Base-by-base conservation (phyloP, 2,329 filamentous ascomycete species). In the Colletotrichum sidae region DNA sequence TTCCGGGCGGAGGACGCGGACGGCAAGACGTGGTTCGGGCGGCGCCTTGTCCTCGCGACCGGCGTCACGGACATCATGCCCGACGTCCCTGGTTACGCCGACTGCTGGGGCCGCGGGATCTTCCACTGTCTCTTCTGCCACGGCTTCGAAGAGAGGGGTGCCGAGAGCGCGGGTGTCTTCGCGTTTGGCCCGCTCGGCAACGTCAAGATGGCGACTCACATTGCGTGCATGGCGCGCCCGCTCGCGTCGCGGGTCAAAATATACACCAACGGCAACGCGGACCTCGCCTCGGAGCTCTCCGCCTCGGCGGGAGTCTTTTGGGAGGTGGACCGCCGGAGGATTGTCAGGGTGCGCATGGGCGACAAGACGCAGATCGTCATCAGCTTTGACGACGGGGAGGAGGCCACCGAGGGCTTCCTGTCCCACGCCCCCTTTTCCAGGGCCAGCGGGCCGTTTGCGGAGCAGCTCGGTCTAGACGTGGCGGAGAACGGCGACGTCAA, bases 101-200 rank as follows among this genome's bases (percentile, higher is more conserved):
- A 88, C 45, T 84, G 83, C 59, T 90, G 86, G 86, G 83, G 78
- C 8, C 76, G 72, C 49, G 79, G 80, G 37, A 84, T 86, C 49
- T 88, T 85, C 68, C 86, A 88, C 69, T 89, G 86, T 68, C 79
- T 89, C 1, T 87, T 84, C 69, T 89, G 86, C 72, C 81, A 88
- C 67, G 87, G 87, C 5, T 89, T 80, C 71, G 87, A 90, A 67
- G 84, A 88, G 55, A 78, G 82, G 12, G 84, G 83, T 2, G 72
- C 74, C 3, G 69, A 75, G 0, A 81, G 81, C 0, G 79, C 79
- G 0, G 84, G 84, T 1, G 70, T 87, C 4, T 77, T 88, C 3
- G 82, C 80, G 2, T 75, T 77, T 10, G 80, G 77, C 1, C 68
- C 75, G 49, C 51, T 78, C 12, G 73, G 72, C 5, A 70, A 69